phyloP scores from a whole-genome alignment of 1,284 basidiomycete genomes.

The Cutaneotrichosporon sp. region DNA sequence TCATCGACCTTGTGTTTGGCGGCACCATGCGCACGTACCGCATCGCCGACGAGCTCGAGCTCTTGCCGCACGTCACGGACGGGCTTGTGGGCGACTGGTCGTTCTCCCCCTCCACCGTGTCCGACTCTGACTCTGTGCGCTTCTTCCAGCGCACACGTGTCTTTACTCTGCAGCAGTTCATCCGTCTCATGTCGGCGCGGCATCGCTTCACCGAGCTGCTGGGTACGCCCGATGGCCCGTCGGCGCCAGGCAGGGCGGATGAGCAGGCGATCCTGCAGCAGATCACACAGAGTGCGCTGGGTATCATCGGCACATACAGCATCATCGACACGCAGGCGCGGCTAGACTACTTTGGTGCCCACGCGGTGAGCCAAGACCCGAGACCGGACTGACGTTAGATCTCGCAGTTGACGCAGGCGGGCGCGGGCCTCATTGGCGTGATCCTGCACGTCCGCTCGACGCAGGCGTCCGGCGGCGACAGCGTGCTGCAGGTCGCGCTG shows the following conservation, averaged over 20 bases:
- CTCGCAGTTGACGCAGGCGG: constrained; percentile 33
- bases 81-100: constrained; percentile 32
- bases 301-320: constrained; percentile 34
- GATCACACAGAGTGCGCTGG: constrained; percentile 30
- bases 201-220: constrained; percentile 28
- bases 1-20: constrained; percentile 20
- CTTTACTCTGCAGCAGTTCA: constrained; percentile 31
- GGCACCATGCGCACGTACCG: constrained; percentile 11
- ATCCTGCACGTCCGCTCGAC: constrained; percentile 27
- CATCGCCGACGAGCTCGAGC: constrained; percentile 24
- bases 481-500: constrained; percentile 21
- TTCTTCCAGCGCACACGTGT: constrained; percentile 36
- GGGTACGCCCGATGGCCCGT: constrained; percentile 5
- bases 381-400: constrained; percentile 19
- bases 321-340: constrained; percentile 29
- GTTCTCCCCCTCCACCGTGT: constrained; percentile 26
- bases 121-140: constrained; percentile 29
- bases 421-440: constrained; percentile 33
- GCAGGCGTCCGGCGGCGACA: constrained; percentile 14
- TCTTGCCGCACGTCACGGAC: constrained; percentile 26
- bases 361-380: constrained; percentile 30
- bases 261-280: constrained; percentile 24
- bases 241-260: constrained; percentile 7
- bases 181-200: constrained; percentile 27
- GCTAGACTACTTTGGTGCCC: constrained; percentile 33